Evolutionary conservation across 2,329 filamentous ascomycete genomes (phyloP).

Genomic region (Alternaria viburni): DNA sequence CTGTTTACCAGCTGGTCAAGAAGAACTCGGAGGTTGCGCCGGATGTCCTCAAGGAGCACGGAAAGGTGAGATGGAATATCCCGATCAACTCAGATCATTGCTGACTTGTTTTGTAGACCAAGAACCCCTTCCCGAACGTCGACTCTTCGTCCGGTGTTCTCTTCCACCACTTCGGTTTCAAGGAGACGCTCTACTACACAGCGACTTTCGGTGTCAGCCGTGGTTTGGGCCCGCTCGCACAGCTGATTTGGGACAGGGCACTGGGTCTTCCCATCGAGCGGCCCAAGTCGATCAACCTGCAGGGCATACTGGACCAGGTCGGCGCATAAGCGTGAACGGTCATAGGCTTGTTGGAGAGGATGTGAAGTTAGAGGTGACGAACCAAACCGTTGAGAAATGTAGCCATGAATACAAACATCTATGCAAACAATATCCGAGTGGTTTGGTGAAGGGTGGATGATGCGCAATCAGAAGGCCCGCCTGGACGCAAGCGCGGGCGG

Average conservation of each 20-base stretch:
- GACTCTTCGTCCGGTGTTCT: slow-evolving; percentile 92
- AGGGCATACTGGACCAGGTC: slow-evolving; percentile 75
- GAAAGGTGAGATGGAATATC: slow-evolving; percentile 65
- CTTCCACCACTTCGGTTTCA: slow-evolving; percentile 98
- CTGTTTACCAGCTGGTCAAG: slow-evolving; percentile 92
- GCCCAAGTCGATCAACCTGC: slow-evolving; percentile 95
- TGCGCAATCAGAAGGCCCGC: neutral
- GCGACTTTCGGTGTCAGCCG: slow-evolving; percentile 73
- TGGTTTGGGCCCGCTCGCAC: slow-evolving; percentile 84
- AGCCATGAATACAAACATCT: neutral
- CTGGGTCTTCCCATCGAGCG: slow-evolving; percentile 94
- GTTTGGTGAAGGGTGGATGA: neutral
- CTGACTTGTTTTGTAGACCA: slow-evolving; percentile 63
- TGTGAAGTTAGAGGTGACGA: neutral
- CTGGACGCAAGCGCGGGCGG: neutral
- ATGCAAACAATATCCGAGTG: neutral
- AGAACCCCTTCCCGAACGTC: slow-evolving; percentile 97
- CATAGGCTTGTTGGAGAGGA: neutral
- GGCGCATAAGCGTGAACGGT: slow-evolving; percentile 26
- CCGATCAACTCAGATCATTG: neutral
- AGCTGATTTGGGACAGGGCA: slow-evolving; percentile 95
- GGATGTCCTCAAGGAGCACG: slow-evolving; percentile 87
- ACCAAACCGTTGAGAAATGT: neutral
- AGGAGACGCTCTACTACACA: slow-evolving; percentile 93
- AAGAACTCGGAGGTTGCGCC: slow-evolving; percentile 92